Conservation (phyloP, 2,329 filamentous ascomycete genomes). For the Teratosphaeria nubilosa region DNA sequence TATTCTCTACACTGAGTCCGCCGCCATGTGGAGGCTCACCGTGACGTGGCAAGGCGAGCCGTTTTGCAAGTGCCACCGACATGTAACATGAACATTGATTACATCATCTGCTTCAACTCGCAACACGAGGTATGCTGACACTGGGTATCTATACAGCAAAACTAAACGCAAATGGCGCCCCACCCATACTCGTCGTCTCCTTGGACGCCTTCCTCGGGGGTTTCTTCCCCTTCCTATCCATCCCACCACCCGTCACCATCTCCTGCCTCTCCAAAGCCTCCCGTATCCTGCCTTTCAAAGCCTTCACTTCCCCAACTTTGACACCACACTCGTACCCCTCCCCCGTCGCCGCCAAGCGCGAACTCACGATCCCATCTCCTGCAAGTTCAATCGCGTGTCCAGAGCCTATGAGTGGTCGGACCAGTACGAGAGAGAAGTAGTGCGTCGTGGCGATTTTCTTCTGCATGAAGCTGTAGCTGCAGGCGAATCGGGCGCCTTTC, state of each 20-base stretch:
- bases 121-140: background rate
- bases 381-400: background rate
- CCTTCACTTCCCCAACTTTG: background rate
- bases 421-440: slow-evolving; percentile 13
- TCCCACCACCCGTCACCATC: background rate
- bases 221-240: background rate
- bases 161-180: background rate
- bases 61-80: no score
- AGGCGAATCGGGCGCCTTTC: slow-evolving; percentile 7
- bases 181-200: background rate
- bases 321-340: background rate
- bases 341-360: background rate
- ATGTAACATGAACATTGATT: no score
- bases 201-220: background rate
- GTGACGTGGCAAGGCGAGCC: no score
- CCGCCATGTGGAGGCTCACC: no score
- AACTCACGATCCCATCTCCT: background rate
- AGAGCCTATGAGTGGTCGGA: background rate
- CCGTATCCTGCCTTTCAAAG: background rate
- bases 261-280: background rate
- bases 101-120: background rate
- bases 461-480: slow-evolving; percentile 6
- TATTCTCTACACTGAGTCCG: no score
- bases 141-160: background rate
- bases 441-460: slow-evolving; percentile 11